Evolutionary conservation across 331 rosid species (phyloP).

Genomic region (Erythrophleum ivorense): DNA sequence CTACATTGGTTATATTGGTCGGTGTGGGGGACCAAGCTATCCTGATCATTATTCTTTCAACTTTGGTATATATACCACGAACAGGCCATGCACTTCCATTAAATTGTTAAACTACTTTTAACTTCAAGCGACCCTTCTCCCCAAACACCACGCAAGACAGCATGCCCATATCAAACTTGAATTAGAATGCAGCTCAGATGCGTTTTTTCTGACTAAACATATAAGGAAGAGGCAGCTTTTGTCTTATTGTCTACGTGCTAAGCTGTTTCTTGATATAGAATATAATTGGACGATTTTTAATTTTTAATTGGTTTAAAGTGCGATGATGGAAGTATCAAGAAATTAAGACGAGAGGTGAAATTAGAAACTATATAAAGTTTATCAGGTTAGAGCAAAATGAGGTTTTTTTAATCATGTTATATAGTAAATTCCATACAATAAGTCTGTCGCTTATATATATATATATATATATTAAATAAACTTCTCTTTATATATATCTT

Average conservation of each 20-base stretch:
- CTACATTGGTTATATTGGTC: slow-evolving; percentile 79
- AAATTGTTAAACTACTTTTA: slow-evolving; percentile 34
- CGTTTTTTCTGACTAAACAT: not conserved
- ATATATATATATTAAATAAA: too few species aligned
- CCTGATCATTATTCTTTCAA: slow-evolving; percentile 32
- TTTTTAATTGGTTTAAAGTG: not conserved
- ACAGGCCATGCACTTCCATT: slow-evolving; percentile 65
- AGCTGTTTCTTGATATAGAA: too few species aligned
- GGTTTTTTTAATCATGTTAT: too few species aligned
- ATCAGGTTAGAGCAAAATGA: too few species aligned
- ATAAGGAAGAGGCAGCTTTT: not conserved
- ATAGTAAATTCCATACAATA: too few species aligned
- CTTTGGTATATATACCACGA: slow-evolving; percentile 46
- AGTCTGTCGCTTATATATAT: too few species aligned
- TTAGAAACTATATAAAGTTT: too few species aligned
- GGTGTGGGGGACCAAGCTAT: slow-evolving; percentile 63
- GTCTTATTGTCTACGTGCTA: not conserved
- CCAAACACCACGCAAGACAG: too few species aligned
- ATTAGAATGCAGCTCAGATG: slow-evolving; percentile 8
- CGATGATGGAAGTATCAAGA: not conserved
- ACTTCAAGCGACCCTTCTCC: too few species aligned
- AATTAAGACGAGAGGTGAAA: too few species aligned
- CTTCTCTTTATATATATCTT: too few species aligned
- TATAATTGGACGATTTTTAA: not conserved
- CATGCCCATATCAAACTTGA: too few species aligned